Evolutionary conservation across 2,329 filamentous ascomycete genomes (phyloP), one percentile per base, ranked within the genome.

Genomic region (Alternaria infectoria): DNA sequence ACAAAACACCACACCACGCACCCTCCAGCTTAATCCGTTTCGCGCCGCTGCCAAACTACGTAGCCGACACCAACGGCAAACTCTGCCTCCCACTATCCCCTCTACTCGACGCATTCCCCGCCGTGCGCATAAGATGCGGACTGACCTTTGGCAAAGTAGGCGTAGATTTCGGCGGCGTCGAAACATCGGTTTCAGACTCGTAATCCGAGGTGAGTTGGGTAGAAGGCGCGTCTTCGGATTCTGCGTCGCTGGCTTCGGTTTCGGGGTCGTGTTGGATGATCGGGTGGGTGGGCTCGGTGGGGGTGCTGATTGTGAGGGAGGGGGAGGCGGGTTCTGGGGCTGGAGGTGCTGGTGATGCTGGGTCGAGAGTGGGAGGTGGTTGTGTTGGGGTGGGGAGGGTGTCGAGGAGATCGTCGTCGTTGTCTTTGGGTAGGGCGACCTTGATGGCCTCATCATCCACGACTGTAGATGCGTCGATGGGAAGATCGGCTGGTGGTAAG

Each of bases 21-120:
- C 11, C 15, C 19, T 45, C 23, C 10, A 62, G 17, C 13, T 59
- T 58, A 30, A 62, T 4, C n/a, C 59, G 46, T 36, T 64, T 64
- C n/a, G 46, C n/a, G 6, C 52, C 36, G 40, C 46, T 54, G 21
- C 26, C 56, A 56, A 12, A 25, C 68, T 72, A 76, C 17, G 70
- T 71, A 57, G 73, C 74, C 52, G 73, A 71, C 2, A 77, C 72
- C 32, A 77, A 66, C n/a, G 72, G 73, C 30, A 76, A 40, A 43
- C 66, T 72, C 40, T 62, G 64, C 17, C 69, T 67, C 17, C 57
- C 69, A 12, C 19, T 52, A 3, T 71, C 71, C 15, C 67, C 66
- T 23, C 71, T 57, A 5, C 43, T 47, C 3, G 67, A 25, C 4
- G 64, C 59, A 25, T 68, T 68, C 3, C 74, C 74, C 1, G 74